phyloP scores from a whole-genome alignment of 345 rosid species.

The Moringa oleifera region DNA sequence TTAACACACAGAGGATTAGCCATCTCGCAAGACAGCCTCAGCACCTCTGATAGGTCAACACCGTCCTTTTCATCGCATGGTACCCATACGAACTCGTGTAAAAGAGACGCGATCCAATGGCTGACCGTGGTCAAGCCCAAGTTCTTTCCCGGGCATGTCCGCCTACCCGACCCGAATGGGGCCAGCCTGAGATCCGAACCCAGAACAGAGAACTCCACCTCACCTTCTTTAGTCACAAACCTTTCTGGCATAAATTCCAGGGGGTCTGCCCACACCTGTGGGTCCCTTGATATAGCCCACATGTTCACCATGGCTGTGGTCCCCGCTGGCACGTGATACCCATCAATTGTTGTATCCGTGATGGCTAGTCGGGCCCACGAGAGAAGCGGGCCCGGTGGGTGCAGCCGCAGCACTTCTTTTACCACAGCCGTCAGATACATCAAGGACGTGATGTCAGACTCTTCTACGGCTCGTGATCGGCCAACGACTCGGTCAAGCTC shows the following conservation, averaged over 20 bases:
- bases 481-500: slow-evolving; percentile 66
- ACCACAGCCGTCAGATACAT: slow-evolving; percentile 64
- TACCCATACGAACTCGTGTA: slow-evolving; percentile 66
- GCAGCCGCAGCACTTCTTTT: slow-evolving; percentile 76
- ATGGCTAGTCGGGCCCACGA: slow-evolving; percentile 91
- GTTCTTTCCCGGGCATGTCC: slow-evolving; percentile 75
- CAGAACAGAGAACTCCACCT: slow-evolving; percentile 54
- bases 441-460: slow-evolving; percentile 41
- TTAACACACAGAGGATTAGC: slow-evolving; percentile 54
- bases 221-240: slow-evolving; percentile 37
- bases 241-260: slow-evolving; percentile 61
- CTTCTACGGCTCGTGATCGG: slow-evolving; percentile 45
- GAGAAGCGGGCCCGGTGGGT: slow-evolving; percentile 93
- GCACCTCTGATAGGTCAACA: slow-evolving; percentile 62
- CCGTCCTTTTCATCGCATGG: slow-evolving; percentile 27
- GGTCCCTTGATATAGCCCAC: slow-evolving; percentile 94
- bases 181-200: slow-evolving; percentile 86
- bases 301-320: slow-evolving; percentile 95
- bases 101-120: slow-evolving; percentile 60
- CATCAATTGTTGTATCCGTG: slow-evolving; percentile 66
- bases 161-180: slow-evolving; percentile 86
- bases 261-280: slow-evolving; percentile 64
- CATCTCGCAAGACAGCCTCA: slow-evolving; percentile 78
- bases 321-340: slow-evolving; percentile 72
- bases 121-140: slow-evolving; percentile 62